Evolutionary conservation across 2,329 filamentous ascomycete species (phyloP).

Genomic region (Acrocalymma vagum): DNA sequence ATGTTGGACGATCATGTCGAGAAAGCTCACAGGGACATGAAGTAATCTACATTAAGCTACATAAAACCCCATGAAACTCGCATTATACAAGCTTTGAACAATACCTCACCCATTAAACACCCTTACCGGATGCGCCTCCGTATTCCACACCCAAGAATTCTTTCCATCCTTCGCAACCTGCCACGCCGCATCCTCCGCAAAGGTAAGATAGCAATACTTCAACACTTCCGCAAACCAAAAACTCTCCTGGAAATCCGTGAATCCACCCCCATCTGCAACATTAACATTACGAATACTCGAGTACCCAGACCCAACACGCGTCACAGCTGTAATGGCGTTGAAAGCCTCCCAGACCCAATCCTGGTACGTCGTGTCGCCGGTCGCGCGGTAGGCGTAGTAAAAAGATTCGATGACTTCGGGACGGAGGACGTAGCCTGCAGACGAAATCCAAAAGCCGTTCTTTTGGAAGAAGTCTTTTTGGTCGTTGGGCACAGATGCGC

Average conservation of each 20-base stretch:
- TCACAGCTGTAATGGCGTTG: conserved; percentile 70
- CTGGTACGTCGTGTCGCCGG: conserved; percentile 77
- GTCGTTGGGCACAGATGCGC: conserved; percentile 35
- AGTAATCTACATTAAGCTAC: too few species aligned
- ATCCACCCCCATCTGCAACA: conserved; percentile 65
- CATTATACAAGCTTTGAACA: too few species aligned
- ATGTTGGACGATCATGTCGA: too few species aligned
- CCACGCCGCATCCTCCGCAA: conserved; percentile 68
- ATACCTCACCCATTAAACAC: conserved; percentile 39
- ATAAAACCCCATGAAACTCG: too few species aligned
- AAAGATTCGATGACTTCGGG: conserved; percentile 85
- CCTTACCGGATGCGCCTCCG: conserved; percentile 69
- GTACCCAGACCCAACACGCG: conserved; percentile 72
- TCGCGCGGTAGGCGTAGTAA: conserved; percentile 87
- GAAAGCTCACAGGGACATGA: too few species aligned
- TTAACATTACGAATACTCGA: conserved; percentile 74
- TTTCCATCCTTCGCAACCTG: conserved; percentile 60
- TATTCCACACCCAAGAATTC: conserved; percentile 70
- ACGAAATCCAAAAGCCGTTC: conserved; percentile 76
- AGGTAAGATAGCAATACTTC: conserved; percentile 83
- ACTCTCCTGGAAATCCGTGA: conserved; percentile 79
- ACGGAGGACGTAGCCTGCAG: conserved; percentile 71
- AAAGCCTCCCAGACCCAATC: conserved; percentile 88
- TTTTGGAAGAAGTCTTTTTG: conserved; percentile 67
- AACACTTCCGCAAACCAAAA: conserved; percentile 89